phyloP scores from a whole-genome alignment of 768 basidiomycete species.

The Tylopilus subfusipes region DNA sequence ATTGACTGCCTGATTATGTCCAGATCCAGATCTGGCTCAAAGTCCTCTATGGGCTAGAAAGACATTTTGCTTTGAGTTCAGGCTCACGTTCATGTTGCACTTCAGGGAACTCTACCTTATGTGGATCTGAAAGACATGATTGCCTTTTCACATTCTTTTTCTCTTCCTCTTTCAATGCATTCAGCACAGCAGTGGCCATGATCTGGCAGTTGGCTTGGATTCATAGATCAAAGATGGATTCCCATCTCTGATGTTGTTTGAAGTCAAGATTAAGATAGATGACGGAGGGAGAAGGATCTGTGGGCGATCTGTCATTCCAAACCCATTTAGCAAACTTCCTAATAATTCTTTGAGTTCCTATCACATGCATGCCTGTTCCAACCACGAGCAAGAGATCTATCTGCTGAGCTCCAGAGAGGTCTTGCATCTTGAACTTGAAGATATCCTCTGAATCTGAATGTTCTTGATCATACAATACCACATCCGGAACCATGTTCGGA shows the following conservation, averaged over 20 bases:
- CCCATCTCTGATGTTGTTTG: slow-evolving; percentile 2
- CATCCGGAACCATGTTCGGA: slow-evolving; percentile 7
- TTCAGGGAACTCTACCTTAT: too few species aligned
- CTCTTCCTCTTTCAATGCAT: not conserved
- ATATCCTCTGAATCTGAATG: slow-evolving; percentile 1
- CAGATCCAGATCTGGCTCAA: too few species aligned
- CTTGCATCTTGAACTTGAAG: not conserved
- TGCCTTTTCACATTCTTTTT: not conserved
- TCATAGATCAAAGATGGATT: slow-evolving; percentile 5
- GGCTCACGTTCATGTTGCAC: too few species aligned
- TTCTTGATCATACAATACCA: slow-evolving; percentile 10
- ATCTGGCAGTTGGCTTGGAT: slow-evolving; percentile 5
- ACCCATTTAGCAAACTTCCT: not conserved
- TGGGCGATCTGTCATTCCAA: not conserved
- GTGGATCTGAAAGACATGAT: not conserved
- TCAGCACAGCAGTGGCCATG: not conserved
- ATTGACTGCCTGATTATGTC: not conserved
- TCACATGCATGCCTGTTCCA: slow-evolving; percentile 10
- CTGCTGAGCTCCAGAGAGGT: not conserved
- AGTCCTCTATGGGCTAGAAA: too few species aligned
- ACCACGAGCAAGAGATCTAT: slow-evolving; percentile 12
- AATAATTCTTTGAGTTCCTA: slow-evolving; percentile 11
- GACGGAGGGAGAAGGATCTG: not conserved
- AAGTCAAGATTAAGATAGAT: slow-evolving; percentile 10
- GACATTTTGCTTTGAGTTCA: not conserved